Percentiles rank a stretch among this genome's conserved stretches.
Evolutionary conservation across 1,284 basidiomycete genomes (phyloP).

Genomic region (Sporisorium exsertum): DNA sequence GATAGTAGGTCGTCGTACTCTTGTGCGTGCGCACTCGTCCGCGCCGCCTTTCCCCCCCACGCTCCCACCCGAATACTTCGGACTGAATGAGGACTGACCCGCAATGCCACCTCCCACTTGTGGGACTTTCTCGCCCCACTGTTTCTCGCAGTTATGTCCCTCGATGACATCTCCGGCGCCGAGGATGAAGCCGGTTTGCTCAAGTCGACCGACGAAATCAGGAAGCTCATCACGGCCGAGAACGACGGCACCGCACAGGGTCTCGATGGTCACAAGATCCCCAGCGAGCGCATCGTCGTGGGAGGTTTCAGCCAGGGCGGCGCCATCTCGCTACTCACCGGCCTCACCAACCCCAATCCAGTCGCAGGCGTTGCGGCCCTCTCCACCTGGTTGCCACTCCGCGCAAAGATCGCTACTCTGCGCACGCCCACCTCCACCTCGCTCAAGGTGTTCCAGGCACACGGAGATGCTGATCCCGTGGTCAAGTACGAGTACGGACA

Average conservation of each 20-base stretch:
- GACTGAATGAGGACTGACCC: not conserved
- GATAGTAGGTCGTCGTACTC: constrained; percentile 64
- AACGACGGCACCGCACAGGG: constrained; percentile 56
- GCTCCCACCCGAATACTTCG: not conserved
- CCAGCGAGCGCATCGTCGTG: constrained; percentile 62
- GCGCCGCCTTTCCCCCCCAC: constrained; percentile 3
- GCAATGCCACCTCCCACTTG: not conserved
- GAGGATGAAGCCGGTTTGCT: constrained; percentile 67
- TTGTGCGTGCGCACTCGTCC: constrained; percentile 36
- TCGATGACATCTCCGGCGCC: constrained; percentile 58
- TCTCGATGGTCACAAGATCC: constrained; percentile 56
- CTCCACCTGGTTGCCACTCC: constrained; percentile 67
- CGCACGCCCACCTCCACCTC: constrained; percentile 37
- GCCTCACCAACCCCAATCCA: constrained; percentile 48
- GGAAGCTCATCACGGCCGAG: constrained; percentile 62
- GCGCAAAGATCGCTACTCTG: constrained; percentile 54
- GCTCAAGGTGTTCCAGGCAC: constrained; percentile 64
- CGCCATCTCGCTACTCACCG: constrained; percentile 61
- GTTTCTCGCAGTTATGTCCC: constrained; percentile 28
- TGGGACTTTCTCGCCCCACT: not conserved
- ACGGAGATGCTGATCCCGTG: constrained; percentile 64
- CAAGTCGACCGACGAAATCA: constrained; percentile 56
- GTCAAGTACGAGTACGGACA: constrained; percentile 62
- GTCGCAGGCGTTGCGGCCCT: constrained; percentile 64
- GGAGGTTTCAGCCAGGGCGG: constrained; percentile 65